A percentile compares a stretch with the other conserved stretches of the same genome.
Evolutionary conservation across 257 asterid genomes (phyloP).

Genomic region (Penstemon newberryi): DNA sequence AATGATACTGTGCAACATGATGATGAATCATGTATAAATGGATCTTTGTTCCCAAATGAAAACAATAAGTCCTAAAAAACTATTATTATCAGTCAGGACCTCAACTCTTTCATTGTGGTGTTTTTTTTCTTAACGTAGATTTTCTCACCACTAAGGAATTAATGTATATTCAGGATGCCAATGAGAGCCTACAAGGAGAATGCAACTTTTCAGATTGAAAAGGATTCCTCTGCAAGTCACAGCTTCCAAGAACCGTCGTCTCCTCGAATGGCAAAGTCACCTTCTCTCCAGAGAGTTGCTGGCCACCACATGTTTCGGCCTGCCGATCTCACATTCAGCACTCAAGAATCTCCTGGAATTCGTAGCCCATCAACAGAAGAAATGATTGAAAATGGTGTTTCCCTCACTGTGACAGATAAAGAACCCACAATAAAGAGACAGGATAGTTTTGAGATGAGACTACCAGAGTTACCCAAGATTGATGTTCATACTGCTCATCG

Average conservation of each 20-base stretch:
- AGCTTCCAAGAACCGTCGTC: conserved; percentile 86
- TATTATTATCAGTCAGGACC: not conserved
- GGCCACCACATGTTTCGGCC: conserved; percentile 73
- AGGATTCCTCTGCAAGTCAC: conserved; percentile 75
- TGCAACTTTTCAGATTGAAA: conserved; percentile 79
- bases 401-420: conserved; percentile 56
- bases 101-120: not conserved
- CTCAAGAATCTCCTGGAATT: conserved; percentile 75
- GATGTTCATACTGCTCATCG: conserved; percentile 81
- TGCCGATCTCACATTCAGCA: conserved; percentile 60
- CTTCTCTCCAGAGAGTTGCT: conserved; percentile 85
- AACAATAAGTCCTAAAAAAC: conserved; percentile 17
- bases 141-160: conserved; percentile 9
- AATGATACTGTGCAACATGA: conserved; percentile 21
- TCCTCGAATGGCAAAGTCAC: conserved; percentile 91
- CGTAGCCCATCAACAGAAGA: conserved; percentile 93
- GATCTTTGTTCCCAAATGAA: conserved; percentile 20
- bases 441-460: conserved; percentile 95
- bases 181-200: conserved; percentile 72
- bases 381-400: conserved; percentile 73
- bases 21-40: conserved; percentile 1
- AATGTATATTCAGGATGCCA: conserved; percentile 77
- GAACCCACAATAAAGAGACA: conserved; percentile 95
- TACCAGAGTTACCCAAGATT: conserved; percentile 93
- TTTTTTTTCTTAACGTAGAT: conserved; percentile 21